phyloP scores from a whole-genome alignment of 192 early-diverging fungal genomes.

The Podila minutissima region DNA sequence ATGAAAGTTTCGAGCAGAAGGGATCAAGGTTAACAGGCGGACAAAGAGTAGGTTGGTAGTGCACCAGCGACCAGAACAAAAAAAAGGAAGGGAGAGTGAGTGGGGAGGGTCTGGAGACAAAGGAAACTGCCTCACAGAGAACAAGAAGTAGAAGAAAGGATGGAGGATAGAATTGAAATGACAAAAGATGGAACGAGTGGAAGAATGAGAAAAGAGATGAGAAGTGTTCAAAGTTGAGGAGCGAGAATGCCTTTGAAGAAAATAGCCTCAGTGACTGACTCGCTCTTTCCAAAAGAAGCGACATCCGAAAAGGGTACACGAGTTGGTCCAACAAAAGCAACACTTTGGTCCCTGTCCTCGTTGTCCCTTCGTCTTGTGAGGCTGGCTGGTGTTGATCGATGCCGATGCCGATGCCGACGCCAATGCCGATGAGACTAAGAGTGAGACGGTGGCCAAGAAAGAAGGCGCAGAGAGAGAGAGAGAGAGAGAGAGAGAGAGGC shows the following conservation, averaged over 20 bases:
- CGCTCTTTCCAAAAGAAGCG: conserved; percentile 2
- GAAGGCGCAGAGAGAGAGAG: no score
- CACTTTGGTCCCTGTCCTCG: no score
- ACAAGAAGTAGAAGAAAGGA: conserved; percentile 1
- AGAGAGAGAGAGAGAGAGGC: no score
- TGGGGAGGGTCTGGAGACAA: neutral
- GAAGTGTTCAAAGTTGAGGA: neutral
- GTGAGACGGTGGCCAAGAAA: no score
- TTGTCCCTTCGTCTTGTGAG: no score
- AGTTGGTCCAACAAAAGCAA: neutral
- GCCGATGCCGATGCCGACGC: no score
- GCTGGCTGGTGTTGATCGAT: no score
- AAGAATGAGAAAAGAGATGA: neutral
- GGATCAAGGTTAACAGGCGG: neutral
- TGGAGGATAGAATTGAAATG: neutral
- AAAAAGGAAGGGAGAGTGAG: neutral
- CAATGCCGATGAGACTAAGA: no score
- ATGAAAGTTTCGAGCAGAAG: neutral
- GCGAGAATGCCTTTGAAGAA: neutral
- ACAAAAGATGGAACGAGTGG: neutral
- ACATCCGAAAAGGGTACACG: neutral
- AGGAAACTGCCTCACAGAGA: neutral
- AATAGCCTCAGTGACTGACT: neutral
- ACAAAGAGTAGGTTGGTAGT: conserved; percentile 1
- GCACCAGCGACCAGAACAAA: neutral